Percentiles rank a stretch among this genome's conserved stretches.
These are phyloP conservation scores for Areca catechu DNA, from an alignment of 176 grass and related monocot species.

Conservation along the genomic window DNA sequence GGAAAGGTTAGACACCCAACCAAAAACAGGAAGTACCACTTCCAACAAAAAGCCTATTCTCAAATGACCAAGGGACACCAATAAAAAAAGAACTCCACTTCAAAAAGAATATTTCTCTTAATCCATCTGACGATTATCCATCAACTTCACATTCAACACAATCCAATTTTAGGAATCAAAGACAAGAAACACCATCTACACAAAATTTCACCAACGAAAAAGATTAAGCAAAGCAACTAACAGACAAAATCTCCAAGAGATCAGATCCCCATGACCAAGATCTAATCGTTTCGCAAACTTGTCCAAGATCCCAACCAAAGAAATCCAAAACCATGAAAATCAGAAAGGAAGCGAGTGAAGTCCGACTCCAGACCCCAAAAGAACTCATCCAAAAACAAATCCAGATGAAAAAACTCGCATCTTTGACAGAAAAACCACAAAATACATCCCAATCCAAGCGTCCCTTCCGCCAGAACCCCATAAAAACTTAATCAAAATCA, in stretches of 20 bases:
- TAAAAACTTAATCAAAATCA: background rate
- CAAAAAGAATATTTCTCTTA: conserved; percentile 9
- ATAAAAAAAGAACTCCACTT: conserved; percentile 16
- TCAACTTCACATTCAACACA: background rate
- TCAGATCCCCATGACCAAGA: too few relatives aligned
- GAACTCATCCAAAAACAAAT: background rate
- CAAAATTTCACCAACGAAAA: background rate
- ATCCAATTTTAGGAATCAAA: background rate
- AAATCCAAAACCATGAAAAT: background rate
- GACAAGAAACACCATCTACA: background rate
- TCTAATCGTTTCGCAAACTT: background rate
- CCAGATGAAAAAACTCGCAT: conserved; percentile 1
- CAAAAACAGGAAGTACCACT: background rate
- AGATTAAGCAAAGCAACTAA: background rate
- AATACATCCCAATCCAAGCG: background rate
- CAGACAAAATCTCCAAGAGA: too few relatives aligned
- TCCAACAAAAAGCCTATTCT: conserved; percentile 21
- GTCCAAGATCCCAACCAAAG: too few relatives aligned
- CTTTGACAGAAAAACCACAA: background rate
- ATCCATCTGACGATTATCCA: background rate
- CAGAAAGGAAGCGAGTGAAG: too few relatives aligned
- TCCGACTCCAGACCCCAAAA: too few relatives aligned
- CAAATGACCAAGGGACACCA: background rate
- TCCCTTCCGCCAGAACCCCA: background rate
- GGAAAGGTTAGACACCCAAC: conserved; percentile 5